These are phyloP conservation scores for Solanum infundibuliforme DNA, from an alignment of 257 asterid species.

Conservation along the genomic window DNA sequence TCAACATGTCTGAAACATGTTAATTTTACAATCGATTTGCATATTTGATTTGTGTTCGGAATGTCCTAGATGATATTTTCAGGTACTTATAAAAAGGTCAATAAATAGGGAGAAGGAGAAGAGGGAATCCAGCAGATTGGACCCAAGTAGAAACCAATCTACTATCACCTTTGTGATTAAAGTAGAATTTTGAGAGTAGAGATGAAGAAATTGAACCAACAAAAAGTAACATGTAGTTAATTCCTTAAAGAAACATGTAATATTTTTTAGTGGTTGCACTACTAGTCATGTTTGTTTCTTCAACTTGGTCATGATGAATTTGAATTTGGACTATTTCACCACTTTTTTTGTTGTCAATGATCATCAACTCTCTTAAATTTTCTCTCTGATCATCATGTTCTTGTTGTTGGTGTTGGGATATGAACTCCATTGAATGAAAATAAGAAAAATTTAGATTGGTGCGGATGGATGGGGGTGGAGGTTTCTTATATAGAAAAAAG, in stretches of 20 bases:
- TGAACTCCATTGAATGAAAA: not conserved
- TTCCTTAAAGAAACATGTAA: slow-evolving; percentile 19
- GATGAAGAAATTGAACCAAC: slow-evolving; percentile 40
- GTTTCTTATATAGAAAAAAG: too few species aligned
- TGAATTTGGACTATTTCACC: not conserved
- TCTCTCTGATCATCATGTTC: not conserved
- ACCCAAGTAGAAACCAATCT: slow-evolving; percentile 64
- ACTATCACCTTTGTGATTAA: slow-evolving; percentile 59
- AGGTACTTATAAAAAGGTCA: slow-evolving; percentile 21
- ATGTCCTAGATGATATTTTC: too few species aligned
- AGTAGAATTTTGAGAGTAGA: slow-evolving; percentile 48
- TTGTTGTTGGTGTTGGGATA: not conserved
- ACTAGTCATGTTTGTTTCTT: slow-evolving; percentile 3
- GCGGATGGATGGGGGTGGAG: too few species aligned
- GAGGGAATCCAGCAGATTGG: slow-evolving; percentile 61
- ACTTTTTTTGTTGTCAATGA: not conserved
- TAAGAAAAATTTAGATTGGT: not conserved
- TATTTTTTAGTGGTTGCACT: not conserved
- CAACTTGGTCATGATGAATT: not conserved
- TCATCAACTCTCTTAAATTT: not conserved
- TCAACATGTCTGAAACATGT: not conserved
- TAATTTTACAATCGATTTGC: too few species aligned
- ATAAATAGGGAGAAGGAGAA: slow-evolving; percentile 27
- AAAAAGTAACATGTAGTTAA: slow-evolving; percentile 31
- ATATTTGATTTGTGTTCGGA: not conserved